These are phyloP conservation scores for Kingdonia uniflora DNA, from an alignment of 164 flowering plant genomes.

Conservation along the genomic window DNA sequence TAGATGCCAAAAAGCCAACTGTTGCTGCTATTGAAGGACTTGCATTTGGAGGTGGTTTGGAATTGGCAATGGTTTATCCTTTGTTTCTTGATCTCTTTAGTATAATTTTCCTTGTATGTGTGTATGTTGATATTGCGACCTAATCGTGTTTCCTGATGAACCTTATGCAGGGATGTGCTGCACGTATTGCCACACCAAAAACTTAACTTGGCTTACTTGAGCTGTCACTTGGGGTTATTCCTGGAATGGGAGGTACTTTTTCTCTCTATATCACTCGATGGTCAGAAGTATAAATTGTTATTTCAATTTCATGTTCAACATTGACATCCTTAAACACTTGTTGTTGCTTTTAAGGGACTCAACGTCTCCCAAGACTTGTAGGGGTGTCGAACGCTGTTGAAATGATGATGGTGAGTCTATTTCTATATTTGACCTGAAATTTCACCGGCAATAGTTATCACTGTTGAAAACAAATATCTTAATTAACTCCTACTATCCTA, in stretches of 20 bases:
- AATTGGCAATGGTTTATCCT: conserved; percentile 59
- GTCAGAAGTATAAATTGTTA: too few species aligned
- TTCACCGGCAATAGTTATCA: too few species aligned
- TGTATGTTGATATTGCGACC: conserved; percentile 11
- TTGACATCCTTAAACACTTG: background rate
- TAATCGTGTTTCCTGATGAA: background rate
- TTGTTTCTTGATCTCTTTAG: conserved; percentile 17
- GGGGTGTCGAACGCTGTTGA: conserved; percentile 5
- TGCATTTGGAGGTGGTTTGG: conserved; percentile 84
- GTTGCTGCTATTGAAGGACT: conserved; percentile 79
- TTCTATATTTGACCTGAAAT: background rate
- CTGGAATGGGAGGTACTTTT: conserved; percentile 79
- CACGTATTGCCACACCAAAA: conserved; percentile 57
- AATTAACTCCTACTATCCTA: too few species aligned
- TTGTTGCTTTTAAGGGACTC: conserved; percentile 8
- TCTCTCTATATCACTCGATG: background rate
- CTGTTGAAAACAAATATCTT: too few species aligned
- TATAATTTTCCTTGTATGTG: background rate
- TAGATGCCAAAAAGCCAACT: conserved; percentile 61
- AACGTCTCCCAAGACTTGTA: conserved; percentile 6
- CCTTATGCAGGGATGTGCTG: conserved; percentile 57
- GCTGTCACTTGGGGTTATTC: conserved; percentile 62
- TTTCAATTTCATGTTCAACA: too few species aligned
- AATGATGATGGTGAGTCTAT: conserved; percentile 38
- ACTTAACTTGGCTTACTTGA: conserved; percentile 70